These are phyloP conservation scores for Trypanosoma boissoni DNA, from an alignment of 208 protist genomes.

Conservation along the genomic window DNA sequence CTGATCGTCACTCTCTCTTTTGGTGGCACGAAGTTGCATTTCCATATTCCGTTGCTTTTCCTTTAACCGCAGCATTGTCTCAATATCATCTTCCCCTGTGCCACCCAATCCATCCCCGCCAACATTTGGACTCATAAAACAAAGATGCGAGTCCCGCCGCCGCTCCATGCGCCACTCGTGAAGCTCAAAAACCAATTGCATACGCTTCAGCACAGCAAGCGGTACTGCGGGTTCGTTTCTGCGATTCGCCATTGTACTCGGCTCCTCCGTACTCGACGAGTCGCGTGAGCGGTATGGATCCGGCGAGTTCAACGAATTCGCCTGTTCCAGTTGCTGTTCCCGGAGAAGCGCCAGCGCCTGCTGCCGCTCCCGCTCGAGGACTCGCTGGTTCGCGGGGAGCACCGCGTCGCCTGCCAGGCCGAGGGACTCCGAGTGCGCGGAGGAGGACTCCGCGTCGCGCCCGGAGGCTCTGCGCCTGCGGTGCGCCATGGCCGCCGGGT, in stretches of 20 bases:
- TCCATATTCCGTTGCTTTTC: conserved; percentile 9
- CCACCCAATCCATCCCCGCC: not conserved
- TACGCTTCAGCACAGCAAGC: conserved; percentile 15
- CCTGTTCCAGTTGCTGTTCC: too few relatives aligned
- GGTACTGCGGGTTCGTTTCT: conserved; percentile 8
- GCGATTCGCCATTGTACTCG: conserved; percentile 3
- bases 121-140: not conserved
- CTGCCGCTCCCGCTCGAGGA: too few relatives aligned
- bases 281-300: too few relatives aligned
- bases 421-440: too few relatives aligned
- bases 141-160: not conserved
- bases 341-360: too few relatives aligned
- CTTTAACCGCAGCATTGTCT: conserved; percentile 17
- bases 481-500: too few relatives aligned
- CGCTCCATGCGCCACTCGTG: conserved; percentile 11
- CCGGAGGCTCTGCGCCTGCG: too few relatives aligned
- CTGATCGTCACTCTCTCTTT: too few relatives aligned
- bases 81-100: conserved; percentile 3
- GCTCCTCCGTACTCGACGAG: not conserved
- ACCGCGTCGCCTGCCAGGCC: too few relatives aligned
- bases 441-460: too few relatives aligned
- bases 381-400: too few relatives aligned
- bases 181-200: conserved; percentile 22
- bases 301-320: too few relatives aligned
- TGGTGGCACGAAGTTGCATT: not conserved